Percentiles rank a stretch among this genome's conserved stretches.
Evolutionary conservation across 192 early-diverging fungal species (phyloP).

Genomic region (Entomortierella chlamydospora): DNA sequence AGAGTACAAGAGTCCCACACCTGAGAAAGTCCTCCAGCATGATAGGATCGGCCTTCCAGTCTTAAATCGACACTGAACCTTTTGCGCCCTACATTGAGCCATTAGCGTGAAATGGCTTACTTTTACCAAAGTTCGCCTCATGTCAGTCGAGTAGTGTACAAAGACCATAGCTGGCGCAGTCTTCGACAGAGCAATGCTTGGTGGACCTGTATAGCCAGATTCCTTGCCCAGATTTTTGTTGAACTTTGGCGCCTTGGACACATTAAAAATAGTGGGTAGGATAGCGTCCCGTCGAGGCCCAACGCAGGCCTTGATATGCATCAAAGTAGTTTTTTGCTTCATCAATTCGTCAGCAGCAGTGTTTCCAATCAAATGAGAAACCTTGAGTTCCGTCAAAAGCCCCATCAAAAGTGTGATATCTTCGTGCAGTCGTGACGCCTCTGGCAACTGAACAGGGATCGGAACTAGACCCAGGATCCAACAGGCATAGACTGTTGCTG

Average conservation of each 20-base stretch:
- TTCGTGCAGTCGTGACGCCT: conserved; percentile 70
- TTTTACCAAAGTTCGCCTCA: conserved; percentile 54
- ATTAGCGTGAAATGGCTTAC: conserved; percentile 68
- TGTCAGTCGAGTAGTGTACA: conserved; percentile 64
- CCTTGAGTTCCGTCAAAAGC: conserved; percentile 70
- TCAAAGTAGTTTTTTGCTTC: conserved; percentile 67
- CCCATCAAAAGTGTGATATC: conserved; percentile 75
- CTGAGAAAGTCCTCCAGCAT: conserved; percentile 49
- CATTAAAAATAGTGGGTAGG: conserved; percentile 72
- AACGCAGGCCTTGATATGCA: conserved; percentile 64
- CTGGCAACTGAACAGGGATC: conserved; percentile 79
- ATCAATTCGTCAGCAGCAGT: conserved; percentile 73
- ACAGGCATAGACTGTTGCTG: conserved; percentile 81
- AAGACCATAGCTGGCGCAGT: conserved; percentile 68
- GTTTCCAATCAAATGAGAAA: conserved; percentile 71
- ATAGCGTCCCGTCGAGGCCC: conserved; percentile 51
- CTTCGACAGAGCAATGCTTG: conserved; percentile 18
- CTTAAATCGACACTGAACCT: conserved; percentile 67
- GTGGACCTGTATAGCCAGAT: conserved; percentile 57
- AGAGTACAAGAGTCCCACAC: conserved; percentile 57
- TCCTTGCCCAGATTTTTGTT: conserved; percentile 69
- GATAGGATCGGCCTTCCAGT: conserved; percentile 58
- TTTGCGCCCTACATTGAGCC: conserved; percentile 72
- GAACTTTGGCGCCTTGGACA: conserved; percentile 76
- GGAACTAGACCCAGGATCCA: conserved; percentile 80